Evolutionary conservation across 2,329 filamentous ascomycete genomes (phyloP).

Genomic region (Graphilbum sp.): DNA sequence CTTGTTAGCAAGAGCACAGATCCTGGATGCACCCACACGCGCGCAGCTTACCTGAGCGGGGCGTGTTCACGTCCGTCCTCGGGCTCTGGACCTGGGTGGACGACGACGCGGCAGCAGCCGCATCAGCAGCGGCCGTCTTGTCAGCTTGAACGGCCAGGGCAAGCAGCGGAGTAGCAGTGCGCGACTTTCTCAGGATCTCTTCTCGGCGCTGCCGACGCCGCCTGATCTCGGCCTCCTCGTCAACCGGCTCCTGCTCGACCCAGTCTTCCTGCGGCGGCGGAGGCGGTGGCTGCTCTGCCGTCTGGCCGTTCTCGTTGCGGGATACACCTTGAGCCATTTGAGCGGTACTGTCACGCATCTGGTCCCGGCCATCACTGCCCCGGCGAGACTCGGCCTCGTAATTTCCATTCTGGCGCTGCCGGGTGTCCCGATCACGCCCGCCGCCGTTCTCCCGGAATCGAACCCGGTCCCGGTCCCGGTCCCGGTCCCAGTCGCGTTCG

Average conservation of each 20-base stretch:
- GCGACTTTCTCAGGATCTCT: constrained; percentile 71
- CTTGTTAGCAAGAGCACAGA: too few relatives aligned
- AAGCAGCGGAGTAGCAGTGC: constrained; percentile 55
- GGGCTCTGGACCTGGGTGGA: constrained; percentile 28
- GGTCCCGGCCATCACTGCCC: too few relatives aligned
- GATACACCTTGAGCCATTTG: too few relatives aligned
- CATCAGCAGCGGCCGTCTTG: constrained; percentile 27
- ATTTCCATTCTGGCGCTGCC: constrained; percentile 15
- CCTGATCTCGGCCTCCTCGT: constrained; percentile 73
- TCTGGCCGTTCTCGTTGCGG: too few relatives aligned
- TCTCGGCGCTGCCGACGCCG: constrained; percentile 71
- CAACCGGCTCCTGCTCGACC: constrained; percentile 43
- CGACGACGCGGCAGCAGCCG: constrained; percentile 27
- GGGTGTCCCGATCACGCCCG: constrained; percentile 12
- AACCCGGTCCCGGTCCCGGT: constrained; percentile 7
- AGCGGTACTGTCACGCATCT: not conserved
- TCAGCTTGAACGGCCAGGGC: constrained; percentile 57
- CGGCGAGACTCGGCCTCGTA: constrained; percentile 12
- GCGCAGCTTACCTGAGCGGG: constrained; percentile 33
- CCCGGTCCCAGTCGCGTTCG: constrained; percentile 14
- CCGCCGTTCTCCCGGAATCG: constrained; percentile 14
- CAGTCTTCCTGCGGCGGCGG: constrained; percentile 21
- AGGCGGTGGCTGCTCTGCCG: too few relatives aligned
- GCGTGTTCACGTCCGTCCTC: constrained; percentile 23
- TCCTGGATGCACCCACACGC: too few relatives aligned